Percentiles rank a stretch among this genome's conserved stretches.
Conservation (phyloP, 345 rosid species). For the Cochlearia excelsa region DNA sequence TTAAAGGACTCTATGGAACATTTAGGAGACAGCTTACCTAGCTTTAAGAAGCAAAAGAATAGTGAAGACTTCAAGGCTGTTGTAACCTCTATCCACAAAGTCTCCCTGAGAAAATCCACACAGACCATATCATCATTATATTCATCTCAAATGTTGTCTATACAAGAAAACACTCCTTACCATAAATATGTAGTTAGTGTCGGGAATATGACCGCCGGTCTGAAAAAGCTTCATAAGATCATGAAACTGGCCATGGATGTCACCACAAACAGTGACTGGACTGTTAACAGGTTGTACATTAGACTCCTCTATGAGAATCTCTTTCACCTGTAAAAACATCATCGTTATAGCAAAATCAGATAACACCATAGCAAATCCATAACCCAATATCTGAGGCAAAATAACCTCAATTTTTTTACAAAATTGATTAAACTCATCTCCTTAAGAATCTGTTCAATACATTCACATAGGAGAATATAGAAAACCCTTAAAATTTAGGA, state of each 20-base stretch:
- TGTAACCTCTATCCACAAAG: constrained; percentile 93
- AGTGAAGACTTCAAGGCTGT: constrained; percentile 91
- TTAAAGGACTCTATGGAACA: not conserved
- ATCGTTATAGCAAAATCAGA: not conserved
- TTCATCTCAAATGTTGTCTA: not conserved
- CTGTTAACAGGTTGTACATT: constrained; percentile 99
- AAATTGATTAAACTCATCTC: no score
- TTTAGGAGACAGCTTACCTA: constrained; percentile 42
- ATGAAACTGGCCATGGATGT: constrained; percentile 98
- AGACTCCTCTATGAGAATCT: constrained; percentile 92
- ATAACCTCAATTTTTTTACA: no score
- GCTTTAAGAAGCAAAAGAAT: constrained; percentile 95
- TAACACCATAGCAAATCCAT: not conserved
- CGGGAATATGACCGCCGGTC: constrained; percentile 97
- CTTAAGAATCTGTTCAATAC: no score
- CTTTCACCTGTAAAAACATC: constrained; percentile 62
- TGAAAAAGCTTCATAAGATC: constrained; percentile 98
- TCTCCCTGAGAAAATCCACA: constrained; percentile 58
- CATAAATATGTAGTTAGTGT: constrained; percentile 97
- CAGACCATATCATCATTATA: not conserved
- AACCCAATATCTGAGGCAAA: not conserved
- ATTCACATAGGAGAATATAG: not conserved
- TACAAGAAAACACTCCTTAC: constrained; percentile 34
- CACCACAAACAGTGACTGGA: constrained; percentile 98
- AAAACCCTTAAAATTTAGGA: constrained; percentile 22